These are phyloP conservation scores for Phytophthora pluvialis DNA, from an alignment of 352 stramenopile species.

Conservation along the genomic window DNA sequence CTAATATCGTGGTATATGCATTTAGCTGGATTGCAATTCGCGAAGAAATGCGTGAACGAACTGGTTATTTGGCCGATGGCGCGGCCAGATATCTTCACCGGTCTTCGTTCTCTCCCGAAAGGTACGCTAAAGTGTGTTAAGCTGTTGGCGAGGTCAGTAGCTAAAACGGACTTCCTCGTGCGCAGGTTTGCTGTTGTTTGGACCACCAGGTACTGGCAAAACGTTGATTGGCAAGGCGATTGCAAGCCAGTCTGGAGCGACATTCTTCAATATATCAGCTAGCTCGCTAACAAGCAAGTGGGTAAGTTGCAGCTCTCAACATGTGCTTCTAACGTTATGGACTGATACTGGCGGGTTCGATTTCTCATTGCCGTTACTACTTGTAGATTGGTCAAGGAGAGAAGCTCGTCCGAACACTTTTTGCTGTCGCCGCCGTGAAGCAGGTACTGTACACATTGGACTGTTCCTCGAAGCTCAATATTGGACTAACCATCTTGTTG, in stretches of 20 bases:
- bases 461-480: background rate
- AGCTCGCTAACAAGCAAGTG: constrained; percentile 99
- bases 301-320: constrained; percentile 41
- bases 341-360: background rate
- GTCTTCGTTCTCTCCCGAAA: constrained; percentile 92
- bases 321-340: background rate
- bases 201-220: constrained; percentile 96
- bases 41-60: constrained; percentile 98
- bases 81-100: constrained; percentile 97
- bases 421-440: constrained; percentile 94
- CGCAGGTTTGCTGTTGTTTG: constrained; percentile 94
- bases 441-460: constrained; percentile 50
- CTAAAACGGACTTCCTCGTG: background rate
- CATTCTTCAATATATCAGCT: constrained; percentile 99
- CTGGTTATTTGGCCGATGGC: constrained; percentile 99
- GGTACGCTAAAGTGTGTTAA: constrained; percentile 37
- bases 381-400: constrained; percentile 97
- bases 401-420: constrained; percentile 97
- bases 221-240: constrained; percentile 99
- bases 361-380: background rate
- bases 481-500: constrained; percentile 4
- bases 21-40: constrained; percentile 94
- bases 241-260: constrained; percentile 96
- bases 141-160: background rate
- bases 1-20: background rate